Evolutionary conservation across 768 basidiomycete species (phyloP), one percentile per base, ranked within the genome.

Genomic region (Serendipita sp.): DNA sequence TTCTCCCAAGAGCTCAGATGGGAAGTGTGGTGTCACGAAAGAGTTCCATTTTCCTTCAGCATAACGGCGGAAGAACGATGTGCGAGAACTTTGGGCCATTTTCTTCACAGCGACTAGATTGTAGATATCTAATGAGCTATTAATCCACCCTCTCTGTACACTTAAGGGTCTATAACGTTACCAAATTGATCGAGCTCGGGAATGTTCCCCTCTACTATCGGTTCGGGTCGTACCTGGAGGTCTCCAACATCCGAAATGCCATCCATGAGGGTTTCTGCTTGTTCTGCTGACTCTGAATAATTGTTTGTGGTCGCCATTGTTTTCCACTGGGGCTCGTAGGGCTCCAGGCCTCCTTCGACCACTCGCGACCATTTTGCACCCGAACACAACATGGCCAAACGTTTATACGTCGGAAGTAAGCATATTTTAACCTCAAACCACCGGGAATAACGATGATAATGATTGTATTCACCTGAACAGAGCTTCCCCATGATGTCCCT

Each of bases 341-440:
- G 23, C 23, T 23, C 23, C 23, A 23, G 23, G 23, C 23, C 23
- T 23, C 45, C 18, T 46, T 46, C 13, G 13, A 13, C 18, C 18
- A 18, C 18, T 46, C 13, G 45, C 45, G 13, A 46, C 45, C 45
- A 46, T 18, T 46, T 46, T 46, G 45, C 13, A 13, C 23, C 18
- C 45, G 13, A 46, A 23, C 23, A 23, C 23, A 54, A 15, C 52
- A 70, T 91, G 89, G 83, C 88, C 67, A 81, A 87, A 74, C 84
- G 89, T 73, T 83, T 91, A 65, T 91, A 91, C 72, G 85, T 91
- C 70, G 89, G 89, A 74, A 84, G 89, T 90, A 78, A 68, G 81
- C 64, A 23, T 23, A 23, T 18, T 11, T 36, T 16, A 54, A 18
- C 41, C 8, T 56, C 13, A 3, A 38, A 56, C n/a, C 23, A 28